Conservation (phyloP, 2,329 filamentous ascomycete species). For the Neonectria ditissima region DNA sequence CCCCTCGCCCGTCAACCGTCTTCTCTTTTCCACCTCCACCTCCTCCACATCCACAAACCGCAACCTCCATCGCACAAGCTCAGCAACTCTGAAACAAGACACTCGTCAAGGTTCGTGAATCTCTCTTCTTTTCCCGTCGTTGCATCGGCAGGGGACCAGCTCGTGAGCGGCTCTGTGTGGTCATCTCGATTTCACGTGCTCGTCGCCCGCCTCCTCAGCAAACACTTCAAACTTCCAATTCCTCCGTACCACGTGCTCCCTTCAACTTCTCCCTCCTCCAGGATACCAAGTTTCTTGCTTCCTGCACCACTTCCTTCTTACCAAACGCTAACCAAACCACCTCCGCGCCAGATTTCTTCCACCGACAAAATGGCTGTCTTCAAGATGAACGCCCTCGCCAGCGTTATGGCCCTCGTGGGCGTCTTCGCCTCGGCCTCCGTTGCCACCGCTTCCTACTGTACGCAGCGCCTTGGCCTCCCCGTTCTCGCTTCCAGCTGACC, state of each 20-base stretch:
- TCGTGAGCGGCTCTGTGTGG: neutral
- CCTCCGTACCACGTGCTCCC: neutral
- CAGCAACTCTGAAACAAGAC: neutral
- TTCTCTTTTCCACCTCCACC: neutral
- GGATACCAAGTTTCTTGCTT: neutral
- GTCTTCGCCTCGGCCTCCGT: constrained; percentile 34
- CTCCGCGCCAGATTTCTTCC: constrained; percentile 19
- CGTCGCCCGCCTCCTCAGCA: neutral
- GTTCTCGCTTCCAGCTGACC: constrained; percentile 14
- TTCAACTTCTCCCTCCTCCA: constrained; percentile 4
- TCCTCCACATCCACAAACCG: neutral
- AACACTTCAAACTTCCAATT: neutral
- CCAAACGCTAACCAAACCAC: constrained; percentile 4
- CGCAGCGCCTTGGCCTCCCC: neutral
- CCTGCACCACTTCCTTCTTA: neutral
- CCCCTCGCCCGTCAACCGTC: neutral
- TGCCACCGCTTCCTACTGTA: constrained; percentile 39
- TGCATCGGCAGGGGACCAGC: neutral
- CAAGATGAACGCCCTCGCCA: constrained; percentile 45
- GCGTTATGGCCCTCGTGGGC: constrained; percentile 39
- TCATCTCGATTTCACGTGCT: neutral
- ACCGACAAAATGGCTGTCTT: constrained; percentile 44
- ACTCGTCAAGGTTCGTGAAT: constrained; percentile 7
- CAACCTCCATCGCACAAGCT: neutral
- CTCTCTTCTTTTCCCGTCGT: neutral